Conservation (phyloP, 1,284 basidiomycete species). For the Cystobasidium slooffiae region DNA sequence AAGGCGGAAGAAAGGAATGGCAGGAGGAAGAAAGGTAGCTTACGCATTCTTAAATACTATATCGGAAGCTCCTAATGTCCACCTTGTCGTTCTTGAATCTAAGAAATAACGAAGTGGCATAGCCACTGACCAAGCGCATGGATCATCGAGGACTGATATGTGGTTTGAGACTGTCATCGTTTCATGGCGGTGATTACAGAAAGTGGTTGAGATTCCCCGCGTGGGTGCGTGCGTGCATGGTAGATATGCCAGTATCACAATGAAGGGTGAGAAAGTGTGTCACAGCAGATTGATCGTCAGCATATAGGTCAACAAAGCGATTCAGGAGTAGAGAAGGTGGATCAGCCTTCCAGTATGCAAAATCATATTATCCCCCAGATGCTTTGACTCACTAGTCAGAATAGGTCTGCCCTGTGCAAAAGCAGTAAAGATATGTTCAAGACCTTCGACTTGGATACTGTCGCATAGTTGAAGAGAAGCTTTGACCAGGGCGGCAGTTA, state of each 20-base stretch:
- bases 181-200: background rate
- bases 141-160: slow-evolving; percentile 51
- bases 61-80: slow-evolving; percentile 88
- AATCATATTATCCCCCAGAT: no score
- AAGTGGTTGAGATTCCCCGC: background rate
- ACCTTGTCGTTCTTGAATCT: slow-evolving; percentile 68
- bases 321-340: background rate
- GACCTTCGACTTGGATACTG: slow-evolving; percentile 35
- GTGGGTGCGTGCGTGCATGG: no score
- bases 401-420: slow-evolving; percentile 29
- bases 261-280: no score
- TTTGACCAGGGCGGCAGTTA: slow-evolving; percentile 37
- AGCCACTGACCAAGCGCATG: slow-evolving; percentile 48
- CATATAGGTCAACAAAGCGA: background rate
- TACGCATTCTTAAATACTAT: slow-evolving; percentile 91
- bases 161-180: slow-evolving; percentile 42
- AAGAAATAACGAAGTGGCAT: slow-evolving; percentile 50
- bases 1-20: background rate
- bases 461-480: slow-evolving; percentile 39
- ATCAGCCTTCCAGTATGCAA: background rate
- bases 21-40: background rate
- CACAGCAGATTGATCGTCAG: no score
- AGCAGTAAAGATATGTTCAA: slow-evolving; percentile 33
- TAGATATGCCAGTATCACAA: no score
- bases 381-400: slow-evolving; percentile 15